These are phyloP conservation scores for Microstegium vimineum DNA, from an alignment of 176 grass and related monocot species.

Conservation along the genomic window DNA sequence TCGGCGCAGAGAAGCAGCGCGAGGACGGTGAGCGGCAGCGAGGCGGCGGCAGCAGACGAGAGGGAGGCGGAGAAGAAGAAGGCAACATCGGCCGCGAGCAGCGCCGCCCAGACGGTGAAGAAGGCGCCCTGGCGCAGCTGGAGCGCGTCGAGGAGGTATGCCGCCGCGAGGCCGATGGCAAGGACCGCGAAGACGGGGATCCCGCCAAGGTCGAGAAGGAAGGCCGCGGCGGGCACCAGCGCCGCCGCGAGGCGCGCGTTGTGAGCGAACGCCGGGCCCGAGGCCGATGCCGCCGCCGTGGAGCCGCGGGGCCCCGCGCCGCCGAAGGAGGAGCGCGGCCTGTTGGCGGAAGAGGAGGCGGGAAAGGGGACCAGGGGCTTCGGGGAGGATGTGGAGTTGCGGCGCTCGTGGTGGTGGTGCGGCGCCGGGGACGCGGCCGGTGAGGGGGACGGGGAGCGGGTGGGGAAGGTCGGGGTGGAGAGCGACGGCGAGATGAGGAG, in stretches of 20 bases:
- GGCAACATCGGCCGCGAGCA: slow-evolving; percentile 63
- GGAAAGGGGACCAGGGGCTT: slow-evolving; percentile 44
- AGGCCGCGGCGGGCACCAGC: slow-evolving; percentile 71
- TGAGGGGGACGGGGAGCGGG: slow-evolving; percentile 33
- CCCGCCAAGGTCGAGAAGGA: slow-evolving; percentile 89
- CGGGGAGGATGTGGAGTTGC: slow-evolving; percentile 53
- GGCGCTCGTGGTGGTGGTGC: slow-evolving; percentile 41
- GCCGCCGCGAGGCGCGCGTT: slow-evolving; percentile 65
- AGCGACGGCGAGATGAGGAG: slow-evolving; percentile 70
- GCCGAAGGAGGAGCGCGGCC: slow-evolving; percentile 19
- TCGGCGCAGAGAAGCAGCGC: slow-evolving; percentile 88
- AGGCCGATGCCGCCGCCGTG: slow-evolving; percentile 27
- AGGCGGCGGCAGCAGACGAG: slow-evolving; percentile 45
- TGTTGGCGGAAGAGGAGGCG: slow-evolving; percentile 25
- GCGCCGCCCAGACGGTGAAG: slow-evolving; percentile 76
- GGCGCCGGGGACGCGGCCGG: slow-evolving; percentile 41
- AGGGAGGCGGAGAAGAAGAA: slow-evolving; percentile 92
- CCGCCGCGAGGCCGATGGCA: slow-evolving; percentile 58
- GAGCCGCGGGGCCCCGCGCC: background rate
- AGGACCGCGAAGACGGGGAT: slow-evolving; percentile 70
- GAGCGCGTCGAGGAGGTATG: slow-evolving; percentile 85
- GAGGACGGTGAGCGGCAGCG: slow-evolving; percentile 61
- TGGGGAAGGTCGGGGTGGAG: slow-evolving; percentile 59
- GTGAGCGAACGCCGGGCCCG: slow-evolving; percentile 55
- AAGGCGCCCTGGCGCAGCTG: slow-evolving; percentile 58